These are phyloP conservation scores for Penicillium expansum DNA, from an alignment of 2,329 filamentous ascomycete genomes.

Conservation along the genomic window DNA sequence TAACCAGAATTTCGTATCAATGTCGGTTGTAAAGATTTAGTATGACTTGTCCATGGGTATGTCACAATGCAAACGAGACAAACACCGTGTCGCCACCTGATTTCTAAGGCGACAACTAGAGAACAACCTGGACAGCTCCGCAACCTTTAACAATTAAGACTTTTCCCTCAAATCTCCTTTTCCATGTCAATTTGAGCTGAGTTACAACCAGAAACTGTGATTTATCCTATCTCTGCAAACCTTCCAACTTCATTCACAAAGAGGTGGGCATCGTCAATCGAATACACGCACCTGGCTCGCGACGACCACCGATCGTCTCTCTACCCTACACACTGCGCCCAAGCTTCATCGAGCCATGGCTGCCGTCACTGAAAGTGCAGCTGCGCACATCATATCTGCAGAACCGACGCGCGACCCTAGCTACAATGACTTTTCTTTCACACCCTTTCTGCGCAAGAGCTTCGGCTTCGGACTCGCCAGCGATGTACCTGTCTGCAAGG, in stretches of 20 bases:
- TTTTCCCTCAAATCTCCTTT: neutral
- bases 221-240: too few species aligned
- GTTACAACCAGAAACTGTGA: neutral
- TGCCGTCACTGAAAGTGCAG: constrained; percentile 33
- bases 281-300: neutral
- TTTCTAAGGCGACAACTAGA: constrained; percentile 12
- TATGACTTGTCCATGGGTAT: neutral
- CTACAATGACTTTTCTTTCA: constrained; percentile 75
- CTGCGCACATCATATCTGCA: constrained; percentile 36
- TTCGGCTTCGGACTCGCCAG: constrained; percentile 81
- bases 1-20: neutral
- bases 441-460: constrained; percentile 76
- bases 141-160: constrained; percentile 1
- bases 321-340: neutral
- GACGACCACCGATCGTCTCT: neutral
- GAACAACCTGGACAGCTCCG: constrained; percentile 5
- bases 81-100: constrained; percentile 7
- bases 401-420: constrained; percentile 37
- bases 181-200: neutral
- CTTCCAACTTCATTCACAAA: neutral
- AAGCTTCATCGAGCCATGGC: constrained; percentile 27
- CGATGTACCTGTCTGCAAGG: constrained; percentile 77
- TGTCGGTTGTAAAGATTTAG: neutral
- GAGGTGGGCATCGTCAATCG: neutral
- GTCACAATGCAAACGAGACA: constrained; percentile 7